Evolutionary conservation across 257 asterid species (phyloP), one percentile per base, ranked within the genome.

Genomic region (Mitragyna speciosa): DNA sequence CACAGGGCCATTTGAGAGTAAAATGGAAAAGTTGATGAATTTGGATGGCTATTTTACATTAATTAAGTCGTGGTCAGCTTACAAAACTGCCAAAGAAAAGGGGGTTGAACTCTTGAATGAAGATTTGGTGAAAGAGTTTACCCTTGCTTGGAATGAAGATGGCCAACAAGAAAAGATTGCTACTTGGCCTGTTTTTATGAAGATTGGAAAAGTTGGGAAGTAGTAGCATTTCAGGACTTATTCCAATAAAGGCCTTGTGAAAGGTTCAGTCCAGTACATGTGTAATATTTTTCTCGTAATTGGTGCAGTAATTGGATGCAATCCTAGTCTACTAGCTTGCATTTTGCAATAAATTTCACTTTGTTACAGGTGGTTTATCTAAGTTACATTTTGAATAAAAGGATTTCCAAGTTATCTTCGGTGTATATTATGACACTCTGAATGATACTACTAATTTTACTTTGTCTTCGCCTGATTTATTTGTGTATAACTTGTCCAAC

Each of bases 61-160:
- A 68, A n/a, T 93, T 75, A 90, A 83, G 86, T 91, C 97, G 28
- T 88, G 95, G 96, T 93, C 96, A 26, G 89, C 96, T 31, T 89
- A 89, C 70, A 93, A 90, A 64, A 84, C 86, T 71, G 97, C 97
- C 5, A 92, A 87, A 82, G 88, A 79, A 28, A 89, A 91, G 80
- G 96, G 97, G 31, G 93, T 93, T 77, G 94, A 90, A 77, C 76
- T 92, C 59, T 78, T 92, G 87, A 82, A 59, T 1, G 90, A 87
- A 1, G 70, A 78, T 26, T 83, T 91, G 81, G 79, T 93, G 31
- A 83, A 80, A 66, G 88, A 79, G 26, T 87, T 91, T 73, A 85
- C 70, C 59, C 64, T 47, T 78, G 92, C 92, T 54, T 91, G 97
- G 97, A 77, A 81, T 83, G 93, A 82, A 82, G 91, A 90, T 79